Base-by-base conservation (phyloP, 148 eudicot genomes). In the Chenopodium berlandieri region DNA sequence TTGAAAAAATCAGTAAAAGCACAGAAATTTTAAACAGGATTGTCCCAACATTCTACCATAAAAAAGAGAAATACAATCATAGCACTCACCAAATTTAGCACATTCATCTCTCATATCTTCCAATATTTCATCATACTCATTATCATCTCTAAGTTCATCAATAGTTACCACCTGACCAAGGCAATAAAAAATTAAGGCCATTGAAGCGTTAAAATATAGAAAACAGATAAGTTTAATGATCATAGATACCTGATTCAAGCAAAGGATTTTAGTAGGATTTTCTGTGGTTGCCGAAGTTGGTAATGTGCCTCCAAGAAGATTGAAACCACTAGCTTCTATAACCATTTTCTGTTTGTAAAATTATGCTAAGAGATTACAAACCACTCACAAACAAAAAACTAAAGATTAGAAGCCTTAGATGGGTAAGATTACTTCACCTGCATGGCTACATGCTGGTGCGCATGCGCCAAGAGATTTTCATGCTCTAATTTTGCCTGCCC, bases 41-140 rank as follows among this genome's bases (percentile, higher is more conserved):
- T 4, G 8, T 40, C 44, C 44, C 44, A 40, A 40, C 44, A 40
- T 40, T 40, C 44, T 5, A 40, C 44, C 44, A 4, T 4, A 47
- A 14, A 44, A 77, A 22, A 44, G 30, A 32, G 4, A 20, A 37
- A 37, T 27, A n/a, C 63, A 78, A 27, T 16, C 37, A 47, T n/a
- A 12, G 71, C 37, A 88, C 84, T 79, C 79, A 95, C 98, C 98
- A 86, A 90, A 95, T 75, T 95, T 95, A 68, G 85, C 90, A 85
- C 97, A 88, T 84, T 93, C 98, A 47, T 92, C 92, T 84, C 85
- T 88, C 98, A 95, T 95, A 82, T 95, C 98, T 78, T 93, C 94
- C 56, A 95, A 67, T 79, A 95, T 95, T 83, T 93, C 98, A 84
- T 90, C 97, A 66, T 93, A 95, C 80, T 95, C 97, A 68, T 82